Percentiles rank a stretch among this genome's conserved stretches.
Conservation (phyloP, 768 basidiomycete genomes). For the Suillus americanus region DNA sequence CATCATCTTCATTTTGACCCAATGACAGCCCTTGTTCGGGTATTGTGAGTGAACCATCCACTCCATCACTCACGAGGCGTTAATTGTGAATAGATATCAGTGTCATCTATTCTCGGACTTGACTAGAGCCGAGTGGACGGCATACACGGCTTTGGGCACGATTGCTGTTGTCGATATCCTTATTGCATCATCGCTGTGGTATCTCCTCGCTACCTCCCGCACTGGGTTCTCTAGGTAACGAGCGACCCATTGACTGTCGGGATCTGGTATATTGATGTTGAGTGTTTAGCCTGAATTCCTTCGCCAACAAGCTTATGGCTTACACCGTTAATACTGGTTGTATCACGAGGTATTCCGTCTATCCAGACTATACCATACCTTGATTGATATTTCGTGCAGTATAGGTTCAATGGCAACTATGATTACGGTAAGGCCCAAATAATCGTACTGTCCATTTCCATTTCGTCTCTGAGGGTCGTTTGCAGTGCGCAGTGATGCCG, state of each 20-base stretch:
- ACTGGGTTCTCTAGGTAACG: not conserved
- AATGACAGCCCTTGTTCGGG: not conserved
- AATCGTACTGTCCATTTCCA: no score
- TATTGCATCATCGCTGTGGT: not conserved
- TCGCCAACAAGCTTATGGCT: not conserved
- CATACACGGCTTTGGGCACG: not conserved
- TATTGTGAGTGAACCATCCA: not conserved
- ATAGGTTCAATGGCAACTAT: slow-evolving; percentile 1
- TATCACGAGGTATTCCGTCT: not conserved
- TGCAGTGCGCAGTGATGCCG: slow-evolving; percentile 2
- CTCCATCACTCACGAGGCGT: not conserved
- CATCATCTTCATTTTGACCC: not conserved
- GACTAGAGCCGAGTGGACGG: not conserved
- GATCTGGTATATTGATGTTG: not conserved
- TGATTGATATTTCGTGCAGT: not conserved
- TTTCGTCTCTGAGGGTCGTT: not conserved
- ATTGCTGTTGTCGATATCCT: not conserved
- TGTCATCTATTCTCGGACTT: not conserved
- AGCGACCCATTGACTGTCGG: not conserved
- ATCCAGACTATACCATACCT: not conserved
- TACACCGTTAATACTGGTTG: not conserved
- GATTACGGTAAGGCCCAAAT: not conserved
- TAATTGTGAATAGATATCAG: not conserved
- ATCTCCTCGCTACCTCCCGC: not conserved
- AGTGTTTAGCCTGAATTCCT: not conserved